These are phyloP conservation scores for Salix viminalis DNA, from an alignment of 345 rosid genomes.

Conservation along the genomic window DNA sequence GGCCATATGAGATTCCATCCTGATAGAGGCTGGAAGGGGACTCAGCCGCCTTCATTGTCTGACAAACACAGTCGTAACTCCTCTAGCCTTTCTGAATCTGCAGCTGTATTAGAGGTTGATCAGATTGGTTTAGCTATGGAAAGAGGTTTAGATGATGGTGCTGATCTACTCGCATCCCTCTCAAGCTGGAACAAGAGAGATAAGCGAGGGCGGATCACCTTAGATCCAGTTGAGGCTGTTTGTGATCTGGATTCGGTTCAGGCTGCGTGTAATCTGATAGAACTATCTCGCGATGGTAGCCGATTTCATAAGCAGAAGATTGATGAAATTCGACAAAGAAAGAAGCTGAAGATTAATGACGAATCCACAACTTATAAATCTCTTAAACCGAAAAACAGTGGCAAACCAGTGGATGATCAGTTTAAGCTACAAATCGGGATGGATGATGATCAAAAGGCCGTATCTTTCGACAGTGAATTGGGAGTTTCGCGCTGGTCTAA, in stretches of 20 bases:
- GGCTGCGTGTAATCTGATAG: neutral
- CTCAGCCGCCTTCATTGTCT: neutral
- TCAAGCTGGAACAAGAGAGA: neutral
- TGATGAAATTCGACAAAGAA: too few species aligned
- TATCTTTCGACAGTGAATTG: too few species aligned
- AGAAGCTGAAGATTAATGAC: too few species aligned
- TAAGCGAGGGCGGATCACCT: neutral
- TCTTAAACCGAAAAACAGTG: too few species aligned
- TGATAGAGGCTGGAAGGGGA: slow-evolving; percentile 9
- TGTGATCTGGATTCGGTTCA: neutral
- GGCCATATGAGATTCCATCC: slow-evolving; percentile 17
- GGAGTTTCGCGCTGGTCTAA: too few species aligned
- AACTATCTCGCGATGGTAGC: neutral
- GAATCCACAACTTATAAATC: neutral
- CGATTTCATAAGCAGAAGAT: too few species aligned
- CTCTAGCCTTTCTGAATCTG: neutral
- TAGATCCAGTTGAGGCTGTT: neutral
- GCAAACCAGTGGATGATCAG: too few species aligned
- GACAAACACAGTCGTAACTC: too few species aligned
- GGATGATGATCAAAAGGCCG: too few species aligned
- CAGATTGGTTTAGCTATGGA: neutral
- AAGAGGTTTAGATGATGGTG: neutral
- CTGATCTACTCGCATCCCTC: neutral
- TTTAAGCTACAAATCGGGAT: too few species aligned
- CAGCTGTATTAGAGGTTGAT: neutral